phyloP scores from a whole-genome alignment of 352 stramenopile genomes.

The Globisporangium cystogenes region DNA sequence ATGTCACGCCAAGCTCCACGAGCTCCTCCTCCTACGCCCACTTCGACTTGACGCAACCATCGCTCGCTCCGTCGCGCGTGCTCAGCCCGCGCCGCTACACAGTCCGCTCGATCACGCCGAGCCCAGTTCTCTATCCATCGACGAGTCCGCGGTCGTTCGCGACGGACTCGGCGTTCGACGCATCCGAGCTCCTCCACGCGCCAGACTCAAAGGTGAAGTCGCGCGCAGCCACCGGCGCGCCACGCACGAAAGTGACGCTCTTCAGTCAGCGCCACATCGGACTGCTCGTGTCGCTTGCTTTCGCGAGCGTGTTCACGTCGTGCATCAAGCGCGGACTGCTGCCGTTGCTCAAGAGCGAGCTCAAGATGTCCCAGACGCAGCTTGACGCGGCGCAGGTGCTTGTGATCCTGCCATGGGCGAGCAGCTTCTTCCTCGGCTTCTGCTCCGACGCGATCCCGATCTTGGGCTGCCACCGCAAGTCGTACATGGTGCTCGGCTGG shows the following conservation, averaged over 20 bases:
- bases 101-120: neutral
- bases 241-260: slow-evolving; percentile 6
- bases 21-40: neutral
- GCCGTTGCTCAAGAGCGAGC: slow-evolving; percentile 32
- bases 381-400: slow-evolving; percentile 26
- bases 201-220: neutral
- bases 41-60: neutral
- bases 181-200: no score
- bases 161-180: neutral
- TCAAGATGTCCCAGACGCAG: slow-evolving; percentile 27
- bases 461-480: slow-evolving; percentile 37
- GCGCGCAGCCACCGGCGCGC: neutral
- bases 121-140: neutral
- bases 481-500: slow-evolving; percentile 55
- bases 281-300: slow-evolving; percentile 29
- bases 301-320: slow-evolving; percentile 28
- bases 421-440: slow-evolving; percentile 44
- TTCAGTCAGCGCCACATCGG: slow-evolving; percentile 22
- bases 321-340: slow-evolving; percentile 33
- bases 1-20: no score
- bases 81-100: neutral
- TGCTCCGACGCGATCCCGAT: slow-evolving; percentile 44
- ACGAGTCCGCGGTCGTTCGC: neutral
- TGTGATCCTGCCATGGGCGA: slow-evolving; percentile 41
- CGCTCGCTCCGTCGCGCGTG: neutral